Evolutionary conservation across 441 rosid species (phyloP).

Genomic region (Pelargonium fulgidum): DNA sequence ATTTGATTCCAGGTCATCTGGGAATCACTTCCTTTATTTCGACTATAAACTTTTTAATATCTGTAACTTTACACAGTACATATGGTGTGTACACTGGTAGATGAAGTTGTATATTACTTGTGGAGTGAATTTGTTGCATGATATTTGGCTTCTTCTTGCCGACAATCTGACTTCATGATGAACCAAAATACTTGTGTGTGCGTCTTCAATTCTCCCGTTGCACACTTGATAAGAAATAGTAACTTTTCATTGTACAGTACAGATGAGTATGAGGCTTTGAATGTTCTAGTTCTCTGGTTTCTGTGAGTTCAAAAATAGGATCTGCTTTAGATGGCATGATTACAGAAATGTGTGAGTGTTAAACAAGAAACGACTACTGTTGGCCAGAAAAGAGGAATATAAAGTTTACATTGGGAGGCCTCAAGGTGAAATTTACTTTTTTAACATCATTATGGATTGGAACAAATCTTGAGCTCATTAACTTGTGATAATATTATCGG

Average conservation of each 20-base stretch:
- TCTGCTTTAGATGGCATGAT: neutral
- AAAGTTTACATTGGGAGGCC: neutral
- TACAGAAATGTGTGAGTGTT: neutral
- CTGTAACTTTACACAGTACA: neutral
- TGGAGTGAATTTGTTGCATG: constrained; percentile 4
- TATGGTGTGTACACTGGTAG: neutral
- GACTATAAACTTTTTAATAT: too few species aligned
- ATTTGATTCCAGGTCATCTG: constrained; percentile 1
- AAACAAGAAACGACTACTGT: neutral
- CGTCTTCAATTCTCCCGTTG: too few species aligned
- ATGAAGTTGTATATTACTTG: neutral
- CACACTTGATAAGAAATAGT: constrained; percentile 1
- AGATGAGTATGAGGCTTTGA: neutral
- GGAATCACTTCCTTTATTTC: too few species aligned
- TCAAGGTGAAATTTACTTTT: neutral
- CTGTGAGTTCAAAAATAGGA: too few species aligned
- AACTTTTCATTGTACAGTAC: neutral
- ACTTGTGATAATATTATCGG: neutral
- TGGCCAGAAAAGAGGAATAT: neutral
- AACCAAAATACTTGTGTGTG: too few species aligned
- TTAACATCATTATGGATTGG: neutral
- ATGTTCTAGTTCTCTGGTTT: neutral
- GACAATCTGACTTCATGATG: neutral
- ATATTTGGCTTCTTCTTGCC: constrained; percentile 7
- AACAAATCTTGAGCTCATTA: neutral